phyloP scores from a whole-genome alignment of 2,329 filamentous ascomycete genomes.

The Aspergillus costaricaensis region DNA sequence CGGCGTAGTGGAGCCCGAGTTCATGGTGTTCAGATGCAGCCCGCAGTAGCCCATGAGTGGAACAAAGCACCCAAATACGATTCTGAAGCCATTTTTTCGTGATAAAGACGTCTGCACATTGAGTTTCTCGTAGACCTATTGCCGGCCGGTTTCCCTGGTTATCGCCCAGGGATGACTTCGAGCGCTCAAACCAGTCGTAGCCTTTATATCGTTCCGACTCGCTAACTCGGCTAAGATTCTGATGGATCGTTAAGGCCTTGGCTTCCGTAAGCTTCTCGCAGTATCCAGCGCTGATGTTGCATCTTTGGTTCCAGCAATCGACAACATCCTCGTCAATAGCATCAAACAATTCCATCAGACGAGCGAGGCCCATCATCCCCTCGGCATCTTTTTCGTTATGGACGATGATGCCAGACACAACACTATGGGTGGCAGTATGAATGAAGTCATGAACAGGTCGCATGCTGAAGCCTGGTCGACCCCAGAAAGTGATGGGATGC shows the following conservation, averaged over 20 bases:
- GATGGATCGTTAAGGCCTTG: constrained; percentile 53
- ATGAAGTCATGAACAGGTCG: constrained; percentile 46
- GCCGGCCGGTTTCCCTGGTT: constrained; percentile 25
- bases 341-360: constrained; percentile 49
- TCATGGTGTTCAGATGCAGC: constrained; percentile 39
- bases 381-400: constrained; percentile 47
- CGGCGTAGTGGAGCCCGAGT: constrained; percentile 41
- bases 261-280: constrained; percentile 66
- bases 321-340: constrained; percentile 48
- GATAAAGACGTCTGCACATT: constrained; percentile 46
- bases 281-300: constrained; percentile 65
- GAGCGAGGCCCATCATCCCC: constrained; percentile 46
- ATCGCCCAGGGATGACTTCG: constrained; percentile 26
- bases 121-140: constrained; percentile 39
- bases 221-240: constrained; percentile 35
- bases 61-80: constrained; percentile 45
- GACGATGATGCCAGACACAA: constrained; percentile 45
- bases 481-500: constrained; percentile 46
- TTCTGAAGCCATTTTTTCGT: constrained; percentile 49
- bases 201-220: constrained; percentile 39
- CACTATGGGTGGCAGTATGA: constrained; percentile 36
- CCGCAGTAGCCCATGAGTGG: constrained; percentile 42
- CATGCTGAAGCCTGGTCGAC: constrained; percentile 42
- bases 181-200: constrained; percentile 42
- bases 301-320: constrained; percentile 48